Evolutionary conservation across 106 monocot species (phyloP).

Genomic region (Dendrobium huoshanense): DNA sequence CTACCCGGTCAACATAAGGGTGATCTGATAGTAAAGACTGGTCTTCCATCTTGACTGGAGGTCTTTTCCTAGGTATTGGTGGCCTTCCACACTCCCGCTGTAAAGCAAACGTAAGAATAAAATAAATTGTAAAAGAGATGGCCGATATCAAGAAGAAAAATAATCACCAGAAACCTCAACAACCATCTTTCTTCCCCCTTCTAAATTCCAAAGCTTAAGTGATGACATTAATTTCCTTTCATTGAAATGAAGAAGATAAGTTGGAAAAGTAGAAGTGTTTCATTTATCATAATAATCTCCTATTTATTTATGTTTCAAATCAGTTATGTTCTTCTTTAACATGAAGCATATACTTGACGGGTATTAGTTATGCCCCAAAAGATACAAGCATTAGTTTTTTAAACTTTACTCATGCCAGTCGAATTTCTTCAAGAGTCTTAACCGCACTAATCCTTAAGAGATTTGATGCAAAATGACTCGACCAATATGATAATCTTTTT

Average conservation of each 20-base stretch:
- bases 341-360: too few relatives aligned
- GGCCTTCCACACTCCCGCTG: slow-evolving; percentile 68
- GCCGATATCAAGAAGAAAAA: neutral
- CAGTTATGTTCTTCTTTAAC: too few relatives aligned
- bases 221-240: neutral
- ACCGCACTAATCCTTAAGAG: too few relatives aligned
- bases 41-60: slow-evolving; percentile 48
- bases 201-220: neutral
- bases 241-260: neutral
- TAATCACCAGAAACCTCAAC: neutral
- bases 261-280: too few relatives aligned
- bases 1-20: slow-evolving; percentile 90
- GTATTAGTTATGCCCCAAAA: too few relatives aligned
- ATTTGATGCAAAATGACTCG: too few relatives aligned
- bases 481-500: too few relatives aligned
- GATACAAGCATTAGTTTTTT: too few relatives aligned
- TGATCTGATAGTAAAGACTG: slow-evolving; percentile 78
- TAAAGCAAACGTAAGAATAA: slow-evolving; percentile 6
- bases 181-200: neutral
- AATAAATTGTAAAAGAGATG: neutral
- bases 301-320: too few relatives aligned
- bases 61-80: slow-evolving; percentile 82
- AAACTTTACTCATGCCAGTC: too few relatives aligned
- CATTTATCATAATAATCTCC: too few relatives aligned
- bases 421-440: too few relatives aligned